Evolutionary conservation across 305 asterid genomes (phyloP), one percentile per base, ranked within the genome.

Genomic region (Fraxinus angustifolia): DNA sequence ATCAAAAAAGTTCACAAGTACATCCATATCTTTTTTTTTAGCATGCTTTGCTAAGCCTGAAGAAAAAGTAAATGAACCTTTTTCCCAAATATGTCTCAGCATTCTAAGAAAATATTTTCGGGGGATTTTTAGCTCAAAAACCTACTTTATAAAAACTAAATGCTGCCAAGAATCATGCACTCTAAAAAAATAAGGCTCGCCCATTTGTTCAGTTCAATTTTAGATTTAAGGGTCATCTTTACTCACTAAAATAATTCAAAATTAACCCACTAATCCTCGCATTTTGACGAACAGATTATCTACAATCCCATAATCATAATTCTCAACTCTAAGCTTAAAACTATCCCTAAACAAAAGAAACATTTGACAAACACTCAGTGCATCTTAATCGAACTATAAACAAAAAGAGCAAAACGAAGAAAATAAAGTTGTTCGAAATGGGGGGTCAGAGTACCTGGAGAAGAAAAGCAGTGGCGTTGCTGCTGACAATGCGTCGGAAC

Each of bases 401-500:
- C 40, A 68, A 68, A 28, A 68, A 68, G 16, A 28, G 34, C 2
- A 16, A 68, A 28, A 4, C 2, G 16, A 33, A 16, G 23, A 70
- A 33, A 14, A 70, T 5, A 28, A 12, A 65, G 17, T 23, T n/a
- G 75, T 31, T 31, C 40, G 10, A 70, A 62, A 23, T 14, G 23
- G 40, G 38, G 11, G 21, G 23, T 31, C 7, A 21, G 21, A 30
- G 21, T 68, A 70, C 75, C 75, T 70, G 42, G 42, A 70, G 38
- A 70, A 31, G 75, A 70, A 33, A 70, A 70, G 23, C 75, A 31
- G 75, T 30, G 21, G 75, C 42, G 75, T 70, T 70, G 40, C 75
- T 70, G 75, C 10, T 70, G 42, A 16, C 75, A 70, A 31, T 31
- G 23, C 42, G 75, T 4, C 3, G 75, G 75, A 70, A 70, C 42